Conservation (phyloP, 805 yeast genomes). For the Vanderwaltozyma verrucispora region DNA sequence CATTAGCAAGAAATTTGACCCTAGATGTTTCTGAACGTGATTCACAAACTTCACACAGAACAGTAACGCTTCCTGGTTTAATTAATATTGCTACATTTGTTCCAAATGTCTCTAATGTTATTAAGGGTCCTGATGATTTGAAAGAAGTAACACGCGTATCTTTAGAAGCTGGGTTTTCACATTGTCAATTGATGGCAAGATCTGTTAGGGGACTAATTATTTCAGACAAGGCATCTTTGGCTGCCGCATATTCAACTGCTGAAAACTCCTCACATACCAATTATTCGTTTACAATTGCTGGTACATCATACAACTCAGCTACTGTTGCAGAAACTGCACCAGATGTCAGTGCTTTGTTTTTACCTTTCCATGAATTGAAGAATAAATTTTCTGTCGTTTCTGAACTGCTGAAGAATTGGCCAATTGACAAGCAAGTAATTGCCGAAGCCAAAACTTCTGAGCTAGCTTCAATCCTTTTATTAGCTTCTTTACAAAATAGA, state of each 20-base stretch:
- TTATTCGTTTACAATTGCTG: constrained; percentile 75
- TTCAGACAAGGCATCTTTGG: constrained; percentile 54
- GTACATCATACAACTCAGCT: constrained; percentile 56
- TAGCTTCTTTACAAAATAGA: constrained; percentile 80
- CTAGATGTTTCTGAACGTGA: constrained; percentile 68
- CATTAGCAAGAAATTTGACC: constrained; percentile 60
- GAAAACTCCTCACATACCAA: constrained; percentile 64
- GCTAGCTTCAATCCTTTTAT: constrained; percentile 79
- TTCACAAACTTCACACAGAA: constrained; percentile 82
- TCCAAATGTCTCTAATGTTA: constrained; percentile 46
- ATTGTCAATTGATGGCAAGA: constrained; percentile 69
- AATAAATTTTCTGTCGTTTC: constrained; percentile 70
- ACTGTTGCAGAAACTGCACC: constrained; percentile 51
- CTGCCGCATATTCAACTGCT: constrained; percentile 44
- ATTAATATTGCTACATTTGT: constrained; percentile 72
- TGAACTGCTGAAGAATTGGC: constrained; percentile 77
- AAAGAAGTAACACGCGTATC: constrained; percentile 61
- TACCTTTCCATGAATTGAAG: constrained; percentile 68
- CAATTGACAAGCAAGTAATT: constrained; percentile 68
- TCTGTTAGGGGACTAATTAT: constrained; percentile 50
- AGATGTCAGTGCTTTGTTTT: constrained; percentile 66
- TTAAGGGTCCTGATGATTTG: constrained; percentile 42
- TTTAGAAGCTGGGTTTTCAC: constrained; percentile 80
- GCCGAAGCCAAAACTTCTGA: constrained; percentile 91
- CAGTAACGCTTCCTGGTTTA: constrained; percentile 76